phyloP scores from a whole-genome alignment of 306 rosid species.

The Sechiopsis laciniata region DNA sequence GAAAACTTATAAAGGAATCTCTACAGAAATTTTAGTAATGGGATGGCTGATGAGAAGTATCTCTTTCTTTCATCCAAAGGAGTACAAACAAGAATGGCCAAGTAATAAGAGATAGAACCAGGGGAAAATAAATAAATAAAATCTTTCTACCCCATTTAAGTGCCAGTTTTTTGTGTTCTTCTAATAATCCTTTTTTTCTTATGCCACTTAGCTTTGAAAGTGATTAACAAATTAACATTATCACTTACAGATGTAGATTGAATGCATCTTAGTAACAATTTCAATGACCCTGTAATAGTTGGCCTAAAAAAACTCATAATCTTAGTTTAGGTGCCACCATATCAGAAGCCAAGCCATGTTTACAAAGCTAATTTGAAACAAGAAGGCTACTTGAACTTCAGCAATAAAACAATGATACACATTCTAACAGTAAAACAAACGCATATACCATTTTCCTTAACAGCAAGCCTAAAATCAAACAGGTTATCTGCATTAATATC shows the following conservation, averaged over 20 bases:
- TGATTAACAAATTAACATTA: neutral
- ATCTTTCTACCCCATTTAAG: too few species aligned
- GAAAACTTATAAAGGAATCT: neutral
- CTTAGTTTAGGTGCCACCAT: neutral
- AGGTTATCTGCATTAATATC: conserved; percentile 14
- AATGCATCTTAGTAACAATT: neutral
- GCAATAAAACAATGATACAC: neutral
- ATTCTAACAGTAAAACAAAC: neutral
- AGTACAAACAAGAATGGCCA: too few species aligned
- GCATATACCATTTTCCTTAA: neutral
- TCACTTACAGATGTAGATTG: neutral
- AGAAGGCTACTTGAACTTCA: neutral
- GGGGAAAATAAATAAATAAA: too few species aligned
- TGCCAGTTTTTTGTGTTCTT: too few species aligned
- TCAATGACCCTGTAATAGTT: neutral
- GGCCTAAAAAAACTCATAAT: neutral
- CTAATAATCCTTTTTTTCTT: too few species aligned
- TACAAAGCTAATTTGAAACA: neutral
- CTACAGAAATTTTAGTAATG: too few species aligned
- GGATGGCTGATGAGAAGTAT: too few species aligned
- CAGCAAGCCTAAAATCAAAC: neutral
- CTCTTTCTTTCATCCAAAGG: too few species aligned
- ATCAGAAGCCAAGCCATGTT: neutral
- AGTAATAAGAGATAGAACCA: too few species aligned
- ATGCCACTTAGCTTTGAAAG: too few species aligned